Percentiles rank a stretch among this genome's conserved stretches.
Conservation (phyloP, 495 filamentous ascomycete species). For the Emericellopsis terricola region DNA sequence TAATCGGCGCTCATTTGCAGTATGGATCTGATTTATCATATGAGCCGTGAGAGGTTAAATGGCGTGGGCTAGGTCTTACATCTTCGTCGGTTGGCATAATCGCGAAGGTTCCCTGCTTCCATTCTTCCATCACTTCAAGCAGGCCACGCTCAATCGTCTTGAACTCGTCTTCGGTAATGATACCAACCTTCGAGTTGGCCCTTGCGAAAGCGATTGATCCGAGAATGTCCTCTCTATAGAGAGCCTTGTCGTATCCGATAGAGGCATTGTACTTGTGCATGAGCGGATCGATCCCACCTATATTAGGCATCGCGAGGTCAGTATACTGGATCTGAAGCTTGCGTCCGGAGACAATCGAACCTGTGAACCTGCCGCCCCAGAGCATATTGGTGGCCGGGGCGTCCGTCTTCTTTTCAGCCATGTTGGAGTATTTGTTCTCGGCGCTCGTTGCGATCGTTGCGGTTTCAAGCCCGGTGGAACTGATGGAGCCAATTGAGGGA, state of each 20-base stretch:
- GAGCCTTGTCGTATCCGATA: conserved; percentile 52
- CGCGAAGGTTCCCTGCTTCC: conserved; percentile 35
- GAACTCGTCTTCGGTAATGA: conserved; percentile 33
- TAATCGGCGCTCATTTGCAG: conserved; percentile 71
- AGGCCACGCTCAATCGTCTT: conserved; percentile 1
- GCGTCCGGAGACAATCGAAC: conserved; percentile 4
- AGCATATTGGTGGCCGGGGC: conserved; percentile 37
- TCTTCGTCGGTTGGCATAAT: conserved; percentile 41
- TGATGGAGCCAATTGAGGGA: neutral
- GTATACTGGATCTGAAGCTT: conserved; percentile 6
- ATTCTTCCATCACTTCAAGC: conserved; percentile 46
- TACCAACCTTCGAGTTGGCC: conserved; percentile 50
- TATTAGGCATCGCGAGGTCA: conserved; percentile 5
- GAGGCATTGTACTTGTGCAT: conserved; percentile 70
- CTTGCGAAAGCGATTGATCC: conserved; percentile 67
- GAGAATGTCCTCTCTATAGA: conserved; percentile 58
- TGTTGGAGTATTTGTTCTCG: neutral
- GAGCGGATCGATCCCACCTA: conserved; percentile 60
- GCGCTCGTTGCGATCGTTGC: neutral
- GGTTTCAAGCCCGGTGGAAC: neutral
- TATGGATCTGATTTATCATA: conserved; percentile 39
- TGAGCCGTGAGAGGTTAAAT: conserved; percentile 45
- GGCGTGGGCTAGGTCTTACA: conserved; percentile 37
- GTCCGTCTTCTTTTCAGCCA: conserved; percentile 2
- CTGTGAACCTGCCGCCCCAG: conserved; percentile 72